These are phyloP conservation scores for Venturiaceae sp. DNA, from an alignment of 2,329 filamentous ascomycete species.

Conservation along the genomic window DNA sequence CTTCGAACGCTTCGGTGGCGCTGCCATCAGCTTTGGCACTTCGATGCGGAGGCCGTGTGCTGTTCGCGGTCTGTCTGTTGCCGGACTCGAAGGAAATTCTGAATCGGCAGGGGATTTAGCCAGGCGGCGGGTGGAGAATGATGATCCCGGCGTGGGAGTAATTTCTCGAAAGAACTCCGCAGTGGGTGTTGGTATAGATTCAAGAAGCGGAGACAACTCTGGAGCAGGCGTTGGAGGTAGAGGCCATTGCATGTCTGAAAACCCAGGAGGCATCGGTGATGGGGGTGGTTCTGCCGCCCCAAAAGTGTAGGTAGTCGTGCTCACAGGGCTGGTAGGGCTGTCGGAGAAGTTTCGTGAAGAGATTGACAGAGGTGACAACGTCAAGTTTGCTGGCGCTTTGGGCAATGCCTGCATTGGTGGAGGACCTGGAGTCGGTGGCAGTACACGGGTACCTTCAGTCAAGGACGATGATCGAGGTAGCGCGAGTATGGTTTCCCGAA, in stretches of 20 bases:
- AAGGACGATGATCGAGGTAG: neutral
- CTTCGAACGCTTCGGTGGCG: neutral
- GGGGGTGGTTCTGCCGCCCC: neutral
- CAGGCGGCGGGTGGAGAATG: neutral
- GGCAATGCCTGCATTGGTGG: neutral
- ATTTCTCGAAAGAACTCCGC: neutral
- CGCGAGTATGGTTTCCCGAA: neutral
- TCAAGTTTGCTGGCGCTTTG: neutral
- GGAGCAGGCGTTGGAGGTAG: neutral
- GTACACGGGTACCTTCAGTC: neutral
- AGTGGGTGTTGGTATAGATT: neutral
- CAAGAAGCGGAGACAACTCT: neutral
- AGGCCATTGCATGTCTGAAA: slow-evolving; percentile 2
- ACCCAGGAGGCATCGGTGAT: slow-evolving; percentile 4
- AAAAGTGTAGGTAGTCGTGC: neutral
- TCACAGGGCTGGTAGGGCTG: neutral
- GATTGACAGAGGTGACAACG: neutral
- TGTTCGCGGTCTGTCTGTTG: neutral
- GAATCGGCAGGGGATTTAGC: neutral
- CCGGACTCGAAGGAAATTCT: neutral
- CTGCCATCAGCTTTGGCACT: neutral
- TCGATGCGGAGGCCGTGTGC: neutral
- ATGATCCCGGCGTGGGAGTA: neutral
- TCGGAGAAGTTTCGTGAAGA: neutral
- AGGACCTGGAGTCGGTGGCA: slow-evolving; percentile 2